These are phyloP conservation scores for Pythium phragmiticola DNA, from an alignment of 352 stramenopile genomes.

Conservation along the genomic window DNA sequence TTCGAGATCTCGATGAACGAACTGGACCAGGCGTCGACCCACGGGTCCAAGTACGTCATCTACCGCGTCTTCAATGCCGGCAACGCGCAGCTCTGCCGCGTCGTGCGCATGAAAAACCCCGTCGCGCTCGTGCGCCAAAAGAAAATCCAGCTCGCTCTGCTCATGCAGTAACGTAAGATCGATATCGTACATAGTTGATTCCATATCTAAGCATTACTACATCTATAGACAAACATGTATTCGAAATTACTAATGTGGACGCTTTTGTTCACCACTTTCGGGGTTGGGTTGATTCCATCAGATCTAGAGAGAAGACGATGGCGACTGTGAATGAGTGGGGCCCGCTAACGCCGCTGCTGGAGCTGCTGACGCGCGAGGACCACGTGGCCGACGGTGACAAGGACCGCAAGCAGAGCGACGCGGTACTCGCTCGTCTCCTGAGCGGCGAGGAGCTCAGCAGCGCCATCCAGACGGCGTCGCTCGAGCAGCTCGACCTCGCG, in stretches of 20 bases:
- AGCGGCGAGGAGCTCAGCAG: conserved; percentile 40
- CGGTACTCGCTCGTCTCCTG: conserved; percentile 41
- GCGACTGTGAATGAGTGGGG: conserved; percentile 37
- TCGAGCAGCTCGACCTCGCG: conserved; percentile 59
- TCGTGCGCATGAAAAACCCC: conserved; percentile 85
- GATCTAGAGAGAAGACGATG: neutral
- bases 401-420: conserved; percentile 52
- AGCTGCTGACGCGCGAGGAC: conserved; percentile 41
- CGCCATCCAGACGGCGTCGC: conserved; percentile 47
- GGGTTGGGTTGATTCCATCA: conserved; percentile 21
- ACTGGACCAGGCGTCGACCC: conserved; percentile 73
- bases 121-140: conserved; percentile 77
- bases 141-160: conserved; percentile 74
- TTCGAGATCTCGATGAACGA: conserved; percentile 92
- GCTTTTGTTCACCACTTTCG: neutral
- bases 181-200: conserved; percentile 11
- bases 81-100: conserved; percentile 60
- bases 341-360: conserved; percentile 48
- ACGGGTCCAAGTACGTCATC: conserved; percentile 79
- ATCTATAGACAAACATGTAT: conserved; percentile 3
- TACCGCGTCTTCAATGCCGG: conserved; percentile 87
- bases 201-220: conserved; percentile 7
- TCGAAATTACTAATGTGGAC: conserved; percentile 2
- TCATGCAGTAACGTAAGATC: conserved; percentile 61
- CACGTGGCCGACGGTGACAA: conserved; percentile 33